phyloP scores from a whole-genome alignment of 768 basidiomycete species.

The Auricularia auricula-judae region DNA sequence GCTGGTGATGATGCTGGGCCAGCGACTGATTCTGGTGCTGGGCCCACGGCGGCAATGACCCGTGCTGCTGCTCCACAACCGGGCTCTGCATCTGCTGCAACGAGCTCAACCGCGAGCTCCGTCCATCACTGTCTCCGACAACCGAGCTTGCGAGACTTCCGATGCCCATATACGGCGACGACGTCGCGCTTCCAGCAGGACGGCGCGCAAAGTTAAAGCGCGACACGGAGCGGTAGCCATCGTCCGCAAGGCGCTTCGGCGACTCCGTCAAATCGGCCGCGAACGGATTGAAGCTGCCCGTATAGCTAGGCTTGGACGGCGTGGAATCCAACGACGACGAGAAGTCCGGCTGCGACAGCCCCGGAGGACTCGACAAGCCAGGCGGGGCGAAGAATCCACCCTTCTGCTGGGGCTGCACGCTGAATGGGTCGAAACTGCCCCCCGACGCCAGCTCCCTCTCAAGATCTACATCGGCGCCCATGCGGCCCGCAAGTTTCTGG shows the following conservation, averaged over 20 bases:
- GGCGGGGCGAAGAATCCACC: neutral
- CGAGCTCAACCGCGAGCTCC: neutral
- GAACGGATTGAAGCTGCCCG: slow-evolving; percentile 1
- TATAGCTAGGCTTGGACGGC: neutral
- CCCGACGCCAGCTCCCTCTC: neutral
- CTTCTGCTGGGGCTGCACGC: neutral
- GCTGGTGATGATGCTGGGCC: neutral
- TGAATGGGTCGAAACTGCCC: slow-evolving; percentile 52
- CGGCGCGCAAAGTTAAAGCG: neutral
- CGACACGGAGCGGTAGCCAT: neutral
- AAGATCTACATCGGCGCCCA: neutral
- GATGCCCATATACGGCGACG: neutral
- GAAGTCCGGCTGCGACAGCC: neutral
- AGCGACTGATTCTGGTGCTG: neutral
- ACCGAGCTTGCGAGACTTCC: neutral
- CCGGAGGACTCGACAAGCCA: neutral
- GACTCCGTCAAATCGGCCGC: neutral
- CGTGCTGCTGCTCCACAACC: neutral
- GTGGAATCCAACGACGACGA: neutral
- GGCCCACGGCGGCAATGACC: neutral
- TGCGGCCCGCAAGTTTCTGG: slow-evolving; percentile 46
- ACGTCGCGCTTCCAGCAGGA: neutral
- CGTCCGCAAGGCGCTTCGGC: neutral
- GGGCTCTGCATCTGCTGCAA: neutral
- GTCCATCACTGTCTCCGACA: neutral